Conservation (phyloP, 257 asterid genomes). For the Cynanchum wilfordii region DNA sequence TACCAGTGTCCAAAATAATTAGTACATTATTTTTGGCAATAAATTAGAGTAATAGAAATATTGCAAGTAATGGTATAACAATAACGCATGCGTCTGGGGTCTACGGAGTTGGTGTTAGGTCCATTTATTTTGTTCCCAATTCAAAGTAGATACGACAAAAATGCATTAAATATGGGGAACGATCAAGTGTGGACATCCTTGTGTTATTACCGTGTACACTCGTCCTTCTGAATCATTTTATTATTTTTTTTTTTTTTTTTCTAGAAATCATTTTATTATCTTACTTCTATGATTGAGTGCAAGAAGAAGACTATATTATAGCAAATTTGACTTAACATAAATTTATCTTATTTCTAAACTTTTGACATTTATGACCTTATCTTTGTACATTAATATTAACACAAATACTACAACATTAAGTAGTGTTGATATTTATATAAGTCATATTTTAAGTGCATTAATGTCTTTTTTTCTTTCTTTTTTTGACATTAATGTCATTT, state of each 20-base stretch:
- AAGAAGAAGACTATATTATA: not conserved
- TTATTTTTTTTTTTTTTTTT: too few species aligned
- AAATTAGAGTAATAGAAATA: not conserved
- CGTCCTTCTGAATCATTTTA: too few species aligned
- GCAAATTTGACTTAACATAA: too few species aligned
- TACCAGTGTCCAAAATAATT: not conserved
- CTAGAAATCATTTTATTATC: too few species aligned
- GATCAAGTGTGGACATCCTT: not conserved
- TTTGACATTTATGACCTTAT: too few species aligned
- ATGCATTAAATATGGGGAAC: not conserved
- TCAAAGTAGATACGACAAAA: not conserved
- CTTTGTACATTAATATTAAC: too few species aligned
- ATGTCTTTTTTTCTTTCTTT: too few species aligned
- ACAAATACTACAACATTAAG: too few species aligned
- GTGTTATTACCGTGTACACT: not conserved
- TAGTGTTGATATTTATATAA: too few species aligned
- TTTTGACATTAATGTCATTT: too few species aligned
- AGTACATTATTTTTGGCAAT: not conserved
- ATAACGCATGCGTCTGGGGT: slow-evolving; percentile 17
- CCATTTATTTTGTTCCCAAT: slow-evolving; percentile 9
- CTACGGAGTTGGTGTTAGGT: slow-evolving; percentile 23
- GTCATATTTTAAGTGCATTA: too few species aligned
- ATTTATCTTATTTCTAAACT: too few species aligned
- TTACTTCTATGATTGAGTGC: not conserved
- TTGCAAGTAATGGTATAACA: slow-evolving; percentile 6